phyloP scores from a whole-genome alignment of 345 rosid genomes.

The Crucihimalaya himalaica region DNA sequence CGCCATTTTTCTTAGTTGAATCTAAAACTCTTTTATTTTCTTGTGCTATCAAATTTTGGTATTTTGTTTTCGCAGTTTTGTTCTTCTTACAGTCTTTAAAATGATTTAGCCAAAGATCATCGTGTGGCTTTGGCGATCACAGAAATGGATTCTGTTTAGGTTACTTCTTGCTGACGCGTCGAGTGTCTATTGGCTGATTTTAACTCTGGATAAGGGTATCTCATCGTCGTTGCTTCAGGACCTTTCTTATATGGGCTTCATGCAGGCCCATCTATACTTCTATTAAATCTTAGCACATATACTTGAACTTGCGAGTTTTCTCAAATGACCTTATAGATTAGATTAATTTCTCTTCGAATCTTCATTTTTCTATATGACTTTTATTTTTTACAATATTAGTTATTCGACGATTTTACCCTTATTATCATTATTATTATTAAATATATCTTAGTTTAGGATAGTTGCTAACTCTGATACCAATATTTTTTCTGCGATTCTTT shows the following conservation, averaged over 20 bases:
- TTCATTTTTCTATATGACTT: too few relatives aligned
- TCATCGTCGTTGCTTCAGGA: neutral
- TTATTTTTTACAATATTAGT: too few relatives aligned
- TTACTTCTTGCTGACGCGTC: constrained; percentile 58
- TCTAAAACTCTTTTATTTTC: neutral
- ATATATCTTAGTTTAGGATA: too few relatives aligned
- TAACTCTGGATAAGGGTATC: constrained; percentile 59
- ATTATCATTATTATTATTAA: too few relatives aligned
- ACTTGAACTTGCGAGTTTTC: neutral
- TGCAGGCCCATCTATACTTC: constrained; percentile 4
- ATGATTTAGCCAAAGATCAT: constrained; percentile 33
- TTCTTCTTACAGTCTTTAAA: constrained; percentile 29
- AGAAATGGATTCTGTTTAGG: constrained; percentile 62
- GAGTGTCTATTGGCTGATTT: constrained; percentile 40
- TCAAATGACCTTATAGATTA: too few relatives aligned
- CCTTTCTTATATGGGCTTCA: constrained; percentile 10
- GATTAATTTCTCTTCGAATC: too few relatives aligned
- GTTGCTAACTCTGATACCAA: too few relatives aligned
- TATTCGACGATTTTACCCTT: too few relatives aligned
- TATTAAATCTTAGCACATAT: neutral
- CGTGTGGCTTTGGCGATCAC: constrained; percentile 53
- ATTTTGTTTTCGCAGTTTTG: neutral
- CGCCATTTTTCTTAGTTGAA: constrained; percentile 47
- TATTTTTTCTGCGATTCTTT: too few relatives aligned
- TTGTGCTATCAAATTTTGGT: neutral